A percentile compares a stretch with the other conserved stretches of the same genome.
Evolutionary conservation across 257 asterid genomes (phyloP).

Genomic region (Phtheirospermum japonicum): DNA sequence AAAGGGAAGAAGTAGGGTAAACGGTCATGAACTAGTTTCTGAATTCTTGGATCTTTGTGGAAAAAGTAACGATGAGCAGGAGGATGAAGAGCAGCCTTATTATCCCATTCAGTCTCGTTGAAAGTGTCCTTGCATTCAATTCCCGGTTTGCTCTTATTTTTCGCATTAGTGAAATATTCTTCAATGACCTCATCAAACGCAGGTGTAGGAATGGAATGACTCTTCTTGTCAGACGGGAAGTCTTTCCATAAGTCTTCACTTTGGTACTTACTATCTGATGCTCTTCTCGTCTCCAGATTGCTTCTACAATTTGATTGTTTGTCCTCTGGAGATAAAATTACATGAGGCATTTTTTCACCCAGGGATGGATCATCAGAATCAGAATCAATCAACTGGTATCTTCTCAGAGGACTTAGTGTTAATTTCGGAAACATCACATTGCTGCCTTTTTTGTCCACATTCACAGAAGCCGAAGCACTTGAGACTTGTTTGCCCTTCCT

Average conservation of each 20-base stretch:
- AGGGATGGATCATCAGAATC: slow-evolving; percentile 69
- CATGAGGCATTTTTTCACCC: slow-evolving; percentile 28
- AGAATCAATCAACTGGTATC: slow-evolving; percentile 82
- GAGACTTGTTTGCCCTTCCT: slow-evolving; percentile 39
- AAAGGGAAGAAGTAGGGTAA: slow-evolving; percentile 78
- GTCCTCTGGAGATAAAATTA: slow-evolving; percentile 30
- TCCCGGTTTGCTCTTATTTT: slow-evolving; percentile 34
- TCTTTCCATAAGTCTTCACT: slow-evolving; percentile 69
- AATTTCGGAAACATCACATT: slow-evolving; percentile 43
- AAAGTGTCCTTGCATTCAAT: slow-evolving; percentile 29
- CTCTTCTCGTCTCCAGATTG: slow-evolving; percentile 27
- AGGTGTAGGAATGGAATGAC: slow-evolving; percentile 62
- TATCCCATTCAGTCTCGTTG: slow-evolving; percentile 29
- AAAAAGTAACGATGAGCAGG: slow-evolving; percentile 73
- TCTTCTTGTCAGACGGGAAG: slow-evolving; percentile 45
- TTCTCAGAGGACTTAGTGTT: slow-evolving; percentile 76
- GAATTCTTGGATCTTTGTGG: slow-evolving; percentile 76
- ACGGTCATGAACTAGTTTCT: slow-evolving; percentile 67
- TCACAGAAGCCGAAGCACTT: slow-evolving; percentile 40
- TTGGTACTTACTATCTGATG: slow-evolving; percentile 35
- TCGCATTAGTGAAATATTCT: slow-evolving; percentile 63
- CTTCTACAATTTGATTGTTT: slow-evolving; percentile 27
- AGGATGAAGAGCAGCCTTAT: slow-evolving; percentile 30
- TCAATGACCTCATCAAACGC: slow-evolving; percentile 74
- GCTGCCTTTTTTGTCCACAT: slow-evolving; percentile 32